phyloP scores from a whole-genome alignment of 2,329 filamentous ascomycete genomes.

The Aspergillus pseudoglaucus region DNA sequence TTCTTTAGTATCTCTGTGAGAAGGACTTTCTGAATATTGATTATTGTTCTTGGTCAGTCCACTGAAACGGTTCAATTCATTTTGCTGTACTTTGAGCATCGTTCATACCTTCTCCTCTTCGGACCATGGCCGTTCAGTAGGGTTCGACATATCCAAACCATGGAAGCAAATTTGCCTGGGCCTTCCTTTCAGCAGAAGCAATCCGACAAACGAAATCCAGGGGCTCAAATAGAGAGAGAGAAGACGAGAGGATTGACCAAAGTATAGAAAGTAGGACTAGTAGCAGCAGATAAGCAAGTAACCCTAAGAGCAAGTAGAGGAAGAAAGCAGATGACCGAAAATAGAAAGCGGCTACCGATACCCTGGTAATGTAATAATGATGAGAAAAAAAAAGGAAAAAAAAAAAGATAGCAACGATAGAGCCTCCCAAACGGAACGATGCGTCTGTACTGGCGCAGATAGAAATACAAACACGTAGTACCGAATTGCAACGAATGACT shows the following conservation, averaged over 20 bases:
- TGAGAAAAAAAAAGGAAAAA: slow-evolving; percentile 4
- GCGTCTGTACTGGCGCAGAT: slow-evolving; percentile 18
- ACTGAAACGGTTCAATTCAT: background rate
- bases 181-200: slow-evolving; percentile 5
- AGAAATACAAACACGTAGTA: slow-evolving; percentile 18
- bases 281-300: background rate
- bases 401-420: slow-evolving; percentile 19
- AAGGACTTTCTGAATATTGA: slow-evolving; percentile 29
- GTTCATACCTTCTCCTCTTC: slow-evolving; percentile 41
- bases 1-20: slow-evolving; percentile 39
- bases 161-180: slow-evolving; percentile 20
- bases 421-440: slow-evolving; percentile 27
- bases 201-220: slow-evolving; percentile 3
- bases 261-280: slow-evolving; percentile 3
- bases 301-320: slow-evolving; percentile 6
- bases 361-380: too few species aligned
- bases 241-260: slow-evolving; percentile 5
- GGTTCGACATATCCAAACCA: slow-evolving; percentile 40
- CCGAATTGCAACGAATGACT: slow-evolving; percentile 10
- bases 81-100: background rate
- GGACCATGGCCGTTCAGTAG: slow-evolving; percentile 37
- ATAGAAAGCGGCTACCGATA: background rate
- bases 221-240: slow-evolving; percentile 3
- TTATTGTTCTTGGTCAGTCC: slow-evolving; percentile 4
- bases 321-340: slow-evolving; percentile 10